Base-by-base conservation (phyloP, 2,329 filamentous ascomycete genomes). In the Paecilomyces sp. region DNA sequence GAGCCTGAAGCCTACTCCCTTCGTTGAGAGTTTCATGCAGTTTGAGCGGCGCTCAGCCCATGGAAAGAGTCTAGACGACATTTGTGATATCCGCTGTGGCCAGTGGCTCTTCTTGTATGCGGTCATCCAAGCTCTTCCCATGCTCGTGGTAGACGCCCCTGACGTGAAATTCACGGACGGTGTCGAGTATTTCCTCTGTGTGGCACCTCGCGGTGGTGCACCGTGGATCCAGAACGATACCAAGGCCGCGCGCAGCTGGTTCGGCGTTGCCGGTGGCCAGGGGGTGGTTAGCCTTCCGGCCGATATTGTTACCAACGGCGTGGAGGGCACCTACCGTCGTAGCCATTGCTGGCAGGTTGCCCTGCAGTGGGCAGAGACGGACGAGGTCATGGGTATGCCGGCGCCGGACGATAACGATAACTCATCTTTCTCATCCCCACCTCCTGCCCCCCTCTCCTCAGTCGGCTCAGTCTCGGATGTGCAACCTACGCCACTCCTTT, bases 331-430 rank as follows among this genome's bases (percentile, higher is more conserved):
- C 52, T 90, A 88, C 71, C 81, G 84, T 15, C 83, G 87, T 51
- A 87, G 84, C 62, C 87, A 90, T 69, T 89, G 87, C 73, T 90
- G 87, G 87, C 75, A 81, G 60, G 80, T 82, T 66, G 87, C 86
- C 2, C 80, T 84, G 64, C 78, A 82, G 64, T 89, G 87, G 87
- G 79, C 79, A 8, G 76, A 78, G 36, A 75, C 77, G 18, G 71
- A 72, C 57, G 64, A 69, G 56, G 64, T 74, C 15, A 61, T 75
- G 52, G 71, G 65, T 2, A 70, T 71, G 3, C 69, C 74, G 0
- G 66, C 68, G 56, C 72, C 74, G 22, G 67, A 69, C 15, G 74
- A 74, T 55, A 71, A 73, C 22, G 68, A 74, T 50, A 73, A 75
- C 54, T 73, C 74, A 2, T 74, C 72, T 33, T 65, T 75, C 34